Evolutionary conservation across 1,284 basidiomycete genomes (phyloP).

Genomic region (Calocybe gambosa): DNA sequence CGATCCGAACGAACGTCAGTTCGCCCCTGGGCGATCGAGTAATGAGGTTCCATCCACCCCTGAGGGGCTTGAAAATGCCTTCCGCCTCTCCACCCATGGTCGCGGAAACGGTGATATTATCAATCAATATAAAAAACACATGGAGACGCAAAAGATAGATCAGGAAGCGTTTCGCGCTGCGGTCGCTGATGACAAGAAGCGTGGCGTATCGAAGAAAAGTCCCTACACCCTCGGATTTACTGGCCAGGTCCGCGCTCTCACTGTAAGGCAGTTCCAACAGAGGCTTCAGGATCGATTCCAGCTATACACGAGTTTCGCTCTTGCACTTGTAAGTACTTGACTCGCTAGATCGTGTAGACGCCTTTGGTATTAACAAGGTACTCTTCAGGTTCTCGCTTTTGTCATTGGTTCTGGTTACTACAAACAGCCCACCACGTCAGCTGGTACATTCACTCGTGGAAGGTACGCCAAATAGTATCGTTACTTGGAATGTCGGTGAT

Average conservation of each 20-base stretch:
- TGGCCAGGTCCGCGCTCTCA: conserved; percentile 69
- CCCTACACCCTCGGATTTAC: conserved; percentile 82
- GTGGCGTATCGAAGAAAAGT: conserved; percentile 77
- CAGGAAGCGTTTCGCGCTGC: conserved; percentile 75
- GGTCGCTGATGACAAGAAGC: conserved; percentile 76
- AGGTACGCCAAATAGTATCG: conserved; percentile 20
- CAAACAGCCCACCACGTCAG: conserved; percentile 65
- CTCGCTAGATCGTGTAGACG: neutral
- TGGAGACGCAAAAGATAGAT: conserved; percentile 59
- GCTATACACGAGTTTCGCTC: conserved; percentile 62
- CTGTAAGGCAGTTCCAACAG: conserved; percentile 72
- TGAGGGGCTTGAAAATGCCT: conserved; percentile 67
- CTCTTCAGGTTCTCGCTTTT: conserved; percentile 50
- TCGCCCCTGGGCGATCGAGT: conserved; percentile 63
- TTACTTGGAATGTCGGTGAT: too few relatives aligned
- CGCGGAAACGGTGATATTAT: conserved; percentile 45
- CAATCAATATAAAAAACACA: conserved; percentile 58
- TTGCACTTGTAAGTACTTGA: conserved; percentile 38
- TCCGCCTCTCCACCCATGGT: conserved; percentile 49
- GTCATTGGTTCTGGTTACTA: conserved; percentile 76
- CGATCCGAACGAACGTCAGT: conserved; percentile 83
- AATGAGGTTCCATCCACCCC: conserved; percentile 69
- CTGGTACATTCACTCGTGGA: conserved; percentile 84
- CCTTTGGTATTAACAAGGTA: neutral
- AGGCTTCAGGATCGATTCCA: conserved; percentile 81